Evolutionary conservation across 306 rosid genomes (phyloP), one percentile per base, ranked within the genome.

Genomic region (Pterocarpus santalinus): DNA sequence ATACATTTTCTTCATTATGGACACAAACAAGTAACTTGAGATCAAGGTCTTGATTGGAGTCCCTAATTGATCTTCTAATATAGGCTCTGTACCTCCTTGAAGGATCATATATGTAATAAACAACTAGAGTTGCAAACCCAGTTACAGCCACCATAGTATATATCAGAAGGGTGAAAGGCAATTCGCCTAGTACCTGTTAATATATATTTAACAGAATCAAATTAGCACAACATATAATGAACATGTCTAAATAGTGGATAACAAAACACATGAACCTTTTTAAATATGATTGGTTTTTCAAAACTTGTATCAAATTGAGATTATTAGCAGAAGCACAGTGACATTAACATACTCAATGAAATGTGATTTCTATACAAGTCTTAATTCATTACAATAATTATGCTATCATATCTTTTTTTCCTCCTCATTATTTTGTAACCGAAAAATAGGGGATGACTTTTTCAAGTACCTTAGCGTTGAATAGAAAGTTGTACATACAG

Each of bases 101-200:
- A 62, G 86, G 86, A 73, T 82, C 86, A 53, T 82, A 55, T 17
- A 82, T 71, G 74, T 62, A 63, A 33, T 77, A 13, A 77, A 82
- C 73, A 39, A 43, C 4, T 13, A 64, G 0, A 41, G 69, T 52
- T 43, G 79, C 69, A 63, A 34, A 63, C 2, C 82, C 82, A 0
- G 82, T 82, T 43, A 77, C 8, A 0, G 5, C 8, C 69, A 77
- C 82, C 79, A 82, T 77, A 22, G 75, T 77, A 53, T 70, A 82
- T 70, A 82, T 2, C 55, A 28, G 22, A 10, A 82, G 79, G 35
- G 69, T 62, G 56, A 70, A 82, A 14, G 46, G 0, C 28, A 63
- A 2, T 3, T 63, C 13, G 0, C 2, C 38, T 60, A 77, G 13
- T 33, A 5, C n/a, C 86, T 82, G 73, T 51, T 16, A 13, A 36